phyloP scores from a whole-genome alignment of 176 grass and related monocot species.

The Rhipidocladum racemiflorum region DNA sequence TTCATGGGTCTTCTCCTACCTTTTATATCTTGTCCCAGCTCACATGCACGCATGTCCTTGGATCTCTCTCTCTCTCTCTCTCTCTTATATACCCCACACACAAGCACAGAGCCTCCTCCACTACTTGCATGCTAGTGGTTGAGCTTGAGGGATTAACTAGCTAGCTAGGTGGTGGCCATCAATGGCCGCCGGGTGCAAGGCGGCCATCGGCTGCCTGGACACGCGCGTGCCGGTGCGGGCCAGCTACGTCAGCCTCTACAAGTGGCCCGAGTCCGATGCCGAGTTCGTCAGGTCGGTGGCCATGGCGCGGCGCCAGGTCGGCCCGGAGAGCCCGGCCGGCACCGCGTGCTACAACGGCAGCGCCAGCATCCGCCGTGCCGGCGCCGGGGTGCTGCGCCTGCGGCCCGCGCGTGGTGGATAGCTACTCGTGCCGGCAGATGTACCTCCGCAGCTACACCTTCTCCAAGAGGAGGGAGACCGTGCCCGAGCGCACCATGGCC shows the following conservation, averaged over 20 bases:
- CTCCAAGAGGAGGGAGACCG: slow-evolving; percentile 74
- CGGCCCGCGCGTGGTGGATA: slow-evolving; percentile 71
- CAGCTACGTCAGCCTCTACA: slow-evolving; percentile 83
- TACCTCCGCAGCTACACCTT: slow-evolving; percentile 98
- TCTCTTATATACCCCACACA: slow-evolving; percentile 47
- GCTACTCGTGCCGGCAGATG: slow-evolving; percentile 94
- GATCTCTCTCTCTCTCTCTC: slow-evolving; percentile 11
- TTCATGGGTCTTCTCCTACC: background rate
- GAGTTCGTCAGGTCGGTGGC: slow-evolving; percentile 82
- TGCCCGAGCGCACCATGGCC: slow-evolving; percentile 74
- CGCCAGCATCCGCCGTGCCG: slow-evolving; percentile 6
- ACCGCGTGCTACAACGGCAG: background rate
- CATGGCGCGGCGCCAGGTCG: slow-evolving; percentile 37
- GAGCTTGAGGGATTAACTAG: background rate
- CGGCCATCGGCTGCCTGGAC: slow-evolving; percentile 58
- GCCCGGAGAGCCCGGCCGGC: slow-evolving; percentile 18
- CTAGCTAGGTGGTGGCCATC: background rate
- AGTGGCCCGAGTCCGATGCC: slow-evolving; percentile 95
- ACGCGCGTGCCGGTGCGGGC: slow-evolving; percentile 60
- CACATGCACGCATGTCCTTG: slow-evolving; percentile 32
- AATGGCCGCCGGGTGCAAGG: slow-evolving; percentile 75
- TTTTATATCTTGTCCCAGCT: slow-evolving; percentile 2
- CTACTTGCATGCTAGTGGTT: background rate
- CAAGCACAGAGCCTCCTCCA: background rate
- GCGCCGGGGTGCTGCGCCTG: slow-evolving; percentile 1